Conservation (phyloP, 768 basidiomycete genomes). For the Termitomyces sp. region DNA sequence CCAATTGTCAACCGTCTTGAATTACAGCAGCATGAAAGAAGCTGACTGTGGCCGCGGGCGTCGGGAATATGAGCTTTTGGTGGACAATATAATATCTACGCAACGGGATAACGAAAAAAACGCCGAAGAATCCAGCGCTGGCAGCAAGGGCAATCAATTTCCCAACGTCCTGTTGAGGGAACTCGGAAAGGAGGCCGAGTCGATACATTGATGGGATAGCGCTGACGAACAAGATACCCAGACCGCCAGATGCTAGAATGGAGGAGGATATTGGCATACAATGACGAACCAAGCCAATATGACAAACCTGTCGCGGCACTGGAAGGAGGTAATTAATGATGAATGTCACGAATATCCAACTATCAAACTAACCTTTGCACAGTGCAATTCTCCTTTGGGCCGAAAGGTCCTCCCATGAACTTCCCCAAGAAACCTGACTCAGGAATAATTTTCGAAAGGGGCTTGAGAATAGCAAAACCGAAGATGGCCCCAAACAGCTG, state of each 20-base stretch:
- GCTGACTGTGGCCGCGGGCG: constrained; percentile 53
- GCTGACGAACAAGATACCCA: constrained; percentile 54
- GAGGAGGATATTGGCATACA: constrained; percentile 5
- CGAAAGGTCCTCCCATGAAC: constrained; percentile 50
- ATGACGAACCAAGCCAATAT: constrained; percentile 2
- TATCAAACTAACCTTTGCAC: constrained; percentile 37
- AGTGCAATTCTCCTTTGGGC: constrained; percentile 64
- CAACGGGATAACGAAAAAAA: constrained; percentile 63
- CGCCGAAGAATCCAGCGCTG: constrained; percentile 52
- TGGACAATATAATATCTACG: constrained; percentile 58
- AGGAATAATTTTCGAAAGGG: constrained; percentile 43
- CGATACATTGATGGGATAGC: constrained; percentile 60
- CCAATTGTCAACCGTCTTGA: neutral
- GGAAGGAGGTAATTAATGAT: neutral
- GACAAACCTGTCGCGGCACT: constrained; percentile 44
- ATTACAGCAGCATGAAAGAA: neutral
- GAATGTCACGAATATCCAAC: neutral
- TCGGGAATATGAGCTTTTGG: constrained; percentile 59
- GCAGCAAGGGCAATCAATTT: constrained; percentile 49
- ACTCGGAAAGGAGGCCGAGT: constrained; percentile 37
- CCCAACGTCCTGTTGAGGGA: constrained; percentile 47
- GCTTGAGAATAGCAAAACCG: constrained; percentile 56
- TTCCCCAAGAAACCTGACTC: constrained; percentile 37
- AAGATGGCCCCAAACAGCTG: constrained; percentile 59
- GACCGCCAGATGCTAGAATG: constrained; percentile 41